phyloP scores from a whole-genome alignment of 345 rosid genomes.

The Rubroshorea leprosula region DNA sequence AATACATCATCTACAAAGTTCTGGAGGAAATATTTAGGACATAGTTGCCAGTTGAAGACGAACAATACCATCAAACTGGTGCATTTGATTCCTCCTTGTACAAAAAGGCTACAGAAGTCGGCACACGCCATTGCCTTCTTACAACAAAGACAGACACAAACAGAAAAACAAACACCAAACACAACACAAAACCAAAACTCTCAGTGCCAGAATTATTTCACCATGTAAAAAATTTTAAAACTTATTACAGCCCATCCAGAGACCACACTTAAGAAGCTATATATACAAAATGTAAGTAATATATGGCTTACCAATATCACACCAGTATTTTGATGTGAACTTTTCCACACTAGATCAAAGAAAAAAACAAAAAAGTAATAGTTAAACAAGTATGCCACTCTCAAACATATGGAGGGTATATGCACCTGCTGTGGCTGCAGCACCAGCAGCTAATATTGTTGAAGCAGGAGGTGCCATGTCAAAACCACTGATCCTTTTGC shows the following conservation, averaged over 20 bases:
- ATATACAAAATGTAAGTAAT: slow-evolving; percentile 26
- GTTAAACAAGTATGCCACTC: slow-evolving; percentile 39
- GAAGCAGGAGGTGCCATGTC: slow-evolving; percentile 96
- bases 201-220: slow-evolving; percentile 83
- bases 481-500: slow-evolving; percentile 96
- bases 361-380: slow-evolving; percentile 27
- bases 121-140: slow-evolving; percentile 93
- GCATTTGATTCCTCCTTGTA: slow-evolving; percentile 90
- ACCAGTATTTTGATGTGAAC: slow-evolving; percentile 66
- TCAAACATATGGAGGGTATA: slow-evolving; percentile 14
- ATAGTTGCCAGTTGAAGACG: slow-evolving; percentile 81
- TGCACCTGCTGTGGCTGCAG: slow-evolving; percentile 58
- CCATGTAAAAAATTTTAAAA: slow-evolving; percentile 41
- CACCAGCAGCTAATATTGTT: slow-evolving; percentile 55
- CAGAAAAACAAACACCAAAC: slow-evolving; percentile 80
- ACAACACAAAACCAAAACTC: slow-evolving; percentile 59
- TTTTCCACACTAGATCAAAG: slow-evolving; percentile 85
- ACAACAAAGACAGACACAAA: slow-evolving; percentile 69
- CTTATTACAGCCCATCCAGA: slow-evolving; percentile 37
- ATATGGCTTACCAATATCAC: slow-evolving; percentile 83
- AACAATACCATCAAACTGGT: slow-evolving; percentile 82
- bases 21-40: slow-evolving; percentile 47
- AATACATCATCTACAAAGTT: slow-evolving; percentile 28
- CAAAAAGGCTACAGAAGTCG: slow-evolving; percentile 88
- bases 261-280: slow-evolving; percentile 32